Evolutionary conservation across 1,284 basidiomycete genomes (phyloP).

Genomic region (Cystobasidium sp.): DNA sequence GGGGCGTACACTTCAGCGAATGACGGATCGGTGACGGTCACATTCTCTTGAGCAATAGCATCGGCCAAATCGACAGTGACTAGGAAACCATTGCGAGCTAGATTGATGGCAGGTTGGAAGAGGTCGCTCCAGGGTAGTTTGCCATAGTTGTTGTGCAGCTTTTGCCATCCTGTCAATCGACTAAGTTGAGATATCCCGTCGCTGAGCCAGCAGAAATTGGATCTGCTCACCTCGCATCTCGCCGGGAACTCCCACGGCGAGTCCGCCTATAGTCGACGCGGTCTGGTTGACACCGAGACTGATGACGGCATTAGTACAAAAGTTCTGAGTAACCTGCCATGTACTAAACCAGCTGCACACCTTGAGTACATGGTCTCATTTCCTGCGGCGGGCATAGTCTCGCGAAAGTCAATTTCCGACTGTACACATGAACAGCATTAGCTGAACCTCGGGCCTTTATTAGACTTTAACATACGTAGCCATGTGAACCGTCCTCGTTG

Average conservation of each 20-base stretch:
- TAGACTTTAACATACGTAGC: neutral
- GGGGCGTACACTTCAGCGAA: slow-evolving; percentile 54
- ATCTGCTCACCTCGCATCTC: slow-evolving; percentile 50
- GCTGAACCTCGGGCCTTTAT: neutral
- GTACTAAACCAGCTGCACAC: neutral
- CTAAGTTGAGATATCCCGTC: neutral
- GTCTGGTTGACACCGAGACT: slow-evolving; percentile 37
- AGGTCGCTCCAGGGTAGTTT: slow-evolving; percentile 54
- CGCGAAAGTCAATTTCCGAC: slow-evolving; percentile 59
- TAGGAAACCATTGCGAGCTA: slow-evolving; percentile 55
- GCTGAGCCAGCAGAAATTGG: neutral
- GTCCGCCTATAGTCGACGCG: slow-evolving; percentile 48
- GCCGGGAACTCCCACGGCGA: slow-evolving; percentile 56
- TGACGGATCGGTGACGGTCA: slow-evolving; percentile 48
- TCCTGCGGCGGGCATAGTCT: slow-evolving; percentile 57
- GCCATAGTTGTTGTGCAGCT: slow-evolving; percentile 54
- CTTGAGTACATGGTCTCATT: slow-evolving; percentile 57
- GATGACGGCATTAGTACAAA: neutral
- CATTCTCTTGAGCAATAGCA: slow-evolving; percentile 43
- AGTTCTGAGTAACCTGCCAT: too few relatives aligned
- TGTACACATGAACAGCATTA: slow-evolving; percentile 46
- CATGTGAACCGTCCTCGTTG: slow-evolving; percentile 47
- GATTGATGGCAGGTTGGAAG: slow-evolving; percentile 53
- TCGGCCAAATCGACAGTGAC: slow-evolving; percentile 48
- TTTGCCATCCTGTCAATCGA: slow-evolving; percentile 51